Evolutionary conservation across 2,329 filamentous ascomycete genomes (phyloP).

Genomic region (Bipolaris zeicola): DNA sequence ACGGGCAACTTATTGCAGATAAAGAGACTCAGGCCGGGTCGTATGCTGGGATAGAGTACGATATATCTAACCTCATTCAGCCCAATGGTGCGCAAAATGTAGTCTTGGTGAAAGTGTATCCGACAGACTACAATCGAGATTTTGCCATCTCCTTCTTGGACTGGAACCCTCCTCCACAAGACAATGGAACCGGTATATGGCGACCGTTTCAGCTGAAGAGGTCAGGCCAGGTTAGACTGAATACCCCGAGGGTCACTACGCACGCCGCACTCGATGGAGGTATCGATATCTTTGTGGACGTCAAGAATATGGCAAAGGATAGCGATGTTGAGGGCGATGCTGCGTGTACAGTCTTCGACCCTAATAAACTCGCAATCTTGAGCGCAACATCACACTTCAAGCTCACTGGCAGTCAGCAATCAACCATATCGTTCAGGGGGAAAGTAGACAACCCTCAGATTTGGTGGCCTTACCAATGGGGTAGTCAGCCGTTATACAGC

Average conservation of each 20-base stretch:
- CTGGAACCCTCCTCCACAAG: constrained; percentile 66
- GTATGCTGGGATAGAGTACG: constrained; percentile 62
- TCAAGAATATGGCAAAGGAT: constrained; percentile 25
- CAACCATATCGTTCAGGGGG: constrained; percentile 1
- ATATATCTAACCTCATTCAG: constrained; percentile 55
- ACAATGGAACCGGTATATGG: constrained; percentile 69
- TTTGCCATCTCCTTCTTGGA: constrained; percentile 66
- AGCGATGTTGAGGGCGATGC: constrained; percentile 11
- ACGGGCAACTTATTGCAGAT: constrained; percentile 59
- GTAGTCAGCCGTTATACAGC: constrained; percentile 60
- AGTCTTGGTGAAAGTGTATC: constrained; percentile 60
- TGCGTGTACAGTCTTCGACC: constrained; percentile 19
- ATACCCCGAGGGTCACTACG: constrained; percentile 36
- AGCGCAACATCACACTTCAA: constrained; percentile 5
- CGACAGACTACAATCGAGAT: constrained; percentile 64
- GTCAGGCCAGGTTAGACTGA: constrained; percentile 55
- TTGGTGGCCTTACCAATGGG: constrained; percentile 69
- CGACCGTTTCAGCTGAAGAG: constrained; percentile 62
- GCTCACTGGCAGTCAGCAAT: not conserved
- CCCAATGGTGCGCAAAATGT: constrained; percentile 57
- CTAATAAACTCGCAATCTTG: constrained; percentile 1
- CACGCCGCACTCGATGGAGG: constrained; percentile 20
- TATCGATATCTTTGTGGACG: constrained; percentile 29
- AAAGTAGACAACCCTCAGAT: constrained; percentile 55
- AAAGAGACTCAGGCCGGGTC: constrained; percentile 60